Base-by-base conservation (phyloP, 2,329 filamentous ascomycete species). In the Aureobasidium sp. region DNA sequence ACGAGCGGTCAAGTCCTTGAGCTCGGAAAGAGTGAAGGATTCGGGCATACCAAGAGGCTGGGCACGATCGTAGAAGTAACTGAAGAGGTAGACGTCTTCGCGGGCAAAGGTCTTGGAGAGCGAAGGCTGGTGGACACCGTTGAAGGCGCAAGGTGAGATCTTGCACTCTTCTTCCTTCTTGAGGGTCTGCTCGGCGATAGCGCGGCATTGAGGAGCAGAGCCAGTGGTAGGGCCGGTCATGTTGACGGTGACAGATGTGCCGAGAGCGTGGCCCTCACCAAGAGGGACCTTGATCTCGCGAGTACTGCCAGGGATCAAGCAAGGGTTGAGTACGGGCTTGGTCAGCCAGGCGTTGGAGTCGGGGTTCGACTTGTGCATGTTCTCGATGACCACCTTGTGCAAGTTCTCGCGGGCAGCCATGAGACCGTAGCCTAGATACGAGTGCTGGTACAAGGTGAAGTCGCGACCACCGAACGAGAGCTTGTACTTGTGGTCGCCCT, bases 41-140 rank as follows among this genome's bases (percentile, higher is more conserved):
- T 96, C 91, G n/a, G 95, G 94, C 91, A 99, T 97, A 67, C 95
- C 95, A 12, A 99, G 85, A 5, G 91, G 90, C 74, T 90, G 84
- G 27, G 90, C 95, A 70, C 95, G 92, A 80, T 99, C 94, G 78
- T 89, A 97, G 78, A 99, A 99, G 83, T 96, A 99, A 34, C 90
- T 96, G 77, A 99, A 93, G 68, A 97, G 91, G 78, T 93, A 99
- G 42, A 97, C 85, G 70, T 97, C 92, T 76, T 97, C 93, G 66
- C 83, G 84, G 29, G 90, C 80, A 71, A 99, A 99, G 0, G 94
- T 99, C 82, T 96, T 96, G 68, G 86, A 87, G 52, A 99, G 82
- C 25, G 89, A 87, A 11, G 94, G 94, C 76, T 99, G 94, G 78
- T 99, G 90, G 34, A 99, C 86, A 66, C 94, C 94, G 74, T 96